Base-by-base conservation (phyloP, 78 protist species). In the Pigoraptor vietnamica region DNA sequence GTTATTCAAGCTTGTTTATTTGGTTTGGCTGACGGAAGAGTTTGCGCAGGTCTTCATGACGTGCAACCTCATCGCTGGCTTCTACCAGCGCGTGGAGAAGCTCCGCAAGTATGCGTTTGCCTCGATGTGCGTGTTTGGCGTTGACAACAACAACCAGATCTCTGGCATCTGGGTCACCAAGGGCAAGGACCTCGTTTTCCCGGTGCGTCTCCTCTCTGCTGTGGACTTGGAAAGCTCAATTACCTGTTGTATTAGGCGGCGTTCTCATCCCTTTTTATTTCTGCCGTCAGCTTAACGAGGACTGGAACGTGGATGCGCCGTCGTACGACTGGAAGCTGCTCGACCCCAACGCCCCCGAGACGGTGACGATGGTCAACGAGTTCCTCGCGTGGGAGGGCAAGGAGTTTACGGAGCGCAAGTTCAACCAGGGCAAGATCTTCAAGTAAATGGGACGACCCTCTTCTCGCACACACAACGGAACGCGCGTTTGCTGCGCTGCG, bases 91-190 rank as follows among this genome's bases (percentile, higher is more conserved):
- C 39, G 83, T 96, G 81, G 97, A 96, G 34, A 35, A 88, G 40
- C 84, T 95, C 40, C 96, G 96, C 95, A 96, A 96, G 95, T 95
- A 92, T 91, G 98, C 92, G 79, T 96, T 96, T 87, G 92, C 91
- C 38, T 83, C 89, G 0, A 23, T 95, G 79, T 32, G 67, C 91
- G 88, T 96, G 81, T 92, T 94, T 36, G 96, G 96, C 91, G 56
- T 86, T 2, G 93, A 95, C 88, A 38, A 36, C 33, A 88, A 40
- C 14, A 90, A 90, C 93, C 29, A 89, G 39, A 86, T 96, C 87
- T 25, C 88, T 55, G 96, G 94, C 56, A 1, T 93, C 55, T 95
- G 93, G 94, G 40, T 96, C 87, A 90, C 92, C 96, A 84, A 97
- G 25, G 98, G 98, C 88, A 21, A 83, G 37, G 95, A 90, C 25